Evolutionary conservation across 2,329 filamentous ascomycete genomes (phyloP).

Genomic region (Pseudogymnoascus sp.): DNA sequence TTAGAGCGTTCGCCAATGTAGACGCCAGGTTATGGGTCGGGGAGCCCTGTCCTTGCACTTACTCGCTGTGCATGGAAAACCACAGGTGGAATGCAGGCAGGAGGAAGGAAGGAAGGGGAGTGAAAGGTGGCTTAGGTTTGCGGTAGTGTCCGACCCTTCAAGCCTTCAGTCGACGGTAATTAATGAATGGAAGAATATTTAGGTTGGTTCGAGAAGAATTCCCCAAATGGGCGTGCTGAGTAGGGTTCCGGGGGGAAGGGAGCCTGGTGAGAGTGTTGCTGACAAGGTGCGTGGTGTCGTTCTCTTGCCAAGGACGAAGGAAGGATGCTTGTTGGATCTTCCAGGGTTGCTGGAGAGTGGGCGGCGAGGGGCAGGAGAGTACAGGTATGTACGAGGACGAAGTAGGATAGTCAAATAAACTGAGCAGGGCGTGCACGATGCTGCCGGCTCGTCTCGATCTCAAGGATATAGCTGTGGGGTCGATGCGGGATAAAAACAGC

Average conservation of each 20-base stretch:
- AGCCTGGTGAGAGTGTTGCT: not conserved
- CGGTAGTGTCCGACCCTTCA: not conserved
- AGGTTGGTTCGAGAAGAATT: not conserved
- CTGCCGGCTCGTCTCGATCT: not conserved
- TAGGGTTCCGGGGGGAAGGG: not conserved
- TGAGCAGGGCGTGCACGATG: not conserved
- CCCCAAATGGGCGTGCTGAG: not conserved
- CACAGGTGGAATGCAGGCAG: not conserved
- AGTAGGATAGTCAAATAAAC: not conserved
- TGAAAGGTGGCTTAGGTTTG: not conserved
- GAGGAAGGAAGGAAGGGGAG: not conserved
- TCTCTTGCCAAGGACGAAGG: not conserved
- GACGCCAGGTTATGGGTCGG: not conserved
- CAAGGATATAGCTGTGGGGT: not conserved
- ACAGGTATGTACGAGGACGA: constrained; percentile 2
- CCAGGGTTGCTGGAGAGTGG: not conserved
- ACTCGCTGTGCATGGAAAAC: not conserved
- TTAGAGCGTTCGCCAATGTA: not conserved
- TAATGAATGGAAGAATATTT: not conserved
- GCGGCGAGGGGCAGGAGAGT: not conserved
- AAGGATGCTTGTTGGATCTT: not conserved
- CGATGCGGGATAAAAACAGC: constrained; percentile 1
- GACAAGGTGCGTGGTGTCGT: not conserved
- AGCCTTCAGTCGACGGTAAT: not conserved
- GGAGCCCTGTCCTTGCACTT: not conserved